Base-by-base conservation (phyloP, 2,329 filamentous ascomycete genomes). In the Calonectria hongkongensis region DNA sequence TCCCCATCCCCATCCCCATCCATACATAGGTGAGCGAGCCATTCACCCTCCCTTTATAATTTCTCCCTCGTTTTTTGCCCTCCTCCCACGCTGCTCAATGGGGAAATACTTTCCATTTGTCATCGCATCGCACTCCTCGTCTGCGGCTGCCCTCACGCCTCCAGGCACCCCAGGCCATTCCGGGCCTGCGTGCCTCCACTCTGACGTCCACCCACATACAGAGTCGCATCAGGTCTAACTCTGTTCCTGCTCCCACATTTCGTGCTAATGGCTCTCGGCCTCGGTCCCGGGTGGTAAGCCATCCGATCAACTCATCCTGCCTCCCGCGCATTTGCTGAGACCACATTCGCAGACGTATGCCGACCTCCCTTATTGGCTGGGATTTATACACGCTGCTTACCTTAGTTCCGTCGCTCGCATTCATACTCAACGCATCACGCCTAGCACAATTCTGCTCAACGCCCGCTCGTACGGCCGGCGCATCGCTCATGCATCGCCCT, bases 341-440 rank as follows among this genome's bases (percentile, higher is more conserved):
- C 54, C 36, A 36, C 54, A 60, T 60, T 39, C 54, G 54, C 36
- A 60, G 54, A 60, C 54, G 54, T 41, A 60, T 41, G 54, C 54
- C 54, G 54, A 41, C n/a, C 39, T 60, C 36, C 54, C 36, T 60
- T 21, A 60, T 60, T 60, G 54, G 54, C 54, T 36, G 54, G 54
- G 54, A 60, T 60, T 60, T 60, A 60, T 60, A 60, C 54, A 60
- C 54, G 33, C 54, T 60, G 54, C 54, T 60, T 60, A 41, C 54
- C 54, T 60, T 60, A 41, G 54, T 60, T 15, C 54, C 36, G 30
- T 60, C 54, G 21, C 54, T 60, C 54, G 54, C 54, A 60, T 60
- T 60, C 54, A 60, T 39, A 60, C 54, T 60, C 54, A 60, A 60
- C 54, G 54, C 54, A 60, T 60, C 54, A 60, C 54, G 54, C 54